Base-by-base conservation (phyloP, 805 yeast genomes). In the Candida palmyrensis region DNA sequence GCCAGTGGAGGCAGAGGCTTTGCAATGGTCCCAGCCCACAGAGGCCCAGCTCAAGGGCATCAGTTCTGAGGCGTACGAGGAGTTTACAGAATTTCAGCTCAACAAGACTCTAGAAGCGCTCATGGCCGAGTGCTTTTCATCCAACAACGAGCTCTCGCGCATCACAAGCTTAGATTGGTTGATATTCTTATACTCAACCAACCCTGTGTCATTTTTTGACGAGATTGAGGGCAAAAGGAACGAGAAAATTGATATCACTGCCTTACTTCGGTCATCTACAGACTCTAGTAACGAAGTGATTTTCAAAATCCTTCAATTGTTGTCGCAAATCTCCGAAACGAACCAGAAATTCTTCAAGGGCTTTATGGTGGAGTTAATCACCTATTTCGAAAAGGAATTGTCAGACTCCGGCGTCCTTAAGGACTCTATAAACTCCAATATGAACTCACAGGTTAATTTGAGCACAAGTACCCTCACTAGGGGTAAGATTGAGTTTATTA, bases 91-190 rank as follows among this genome's bases (percentile, higher is more conserved):
- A 41, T 47, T 57, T 25, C 57, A 64, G 25, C 49, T 66, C 35
- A 50, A 53, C 6, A 47, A 82, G 5, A 78, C 87, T 1, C 77
- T 88, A 25, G 78, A 79, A 37, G 79, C 82, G 4, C 66, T 90
- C 36, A 79, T 86, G 3, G 53, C 77, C 25, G 95, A 88, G 50
- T 62, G 63, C 36, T 49, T 62, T 15, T 53, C 53, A 28, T 51
- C 57, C 5, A 36, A 52, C 33, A 80, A 84, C 44, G 95, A 87
- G 40, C 77, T 79, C 18, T 83, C 96, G 0, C 71, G 92, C 38
- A 70, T 87, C 21, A 86, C 94, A 0, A 80, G 92, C 16, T 62
- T 92, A 22, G 95, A 89, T 42, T 92, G 98, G 98, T 65, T 92
- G 20, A 77, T 79, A 11, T 76, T 86, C 71, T 66, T 92, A 25